These are phyloP conservation scores for Fusarium beomiforme DNA, from an alignment of 2,329 filamentous ascomycete genomes.

Conservation along the genomic window DNA sequence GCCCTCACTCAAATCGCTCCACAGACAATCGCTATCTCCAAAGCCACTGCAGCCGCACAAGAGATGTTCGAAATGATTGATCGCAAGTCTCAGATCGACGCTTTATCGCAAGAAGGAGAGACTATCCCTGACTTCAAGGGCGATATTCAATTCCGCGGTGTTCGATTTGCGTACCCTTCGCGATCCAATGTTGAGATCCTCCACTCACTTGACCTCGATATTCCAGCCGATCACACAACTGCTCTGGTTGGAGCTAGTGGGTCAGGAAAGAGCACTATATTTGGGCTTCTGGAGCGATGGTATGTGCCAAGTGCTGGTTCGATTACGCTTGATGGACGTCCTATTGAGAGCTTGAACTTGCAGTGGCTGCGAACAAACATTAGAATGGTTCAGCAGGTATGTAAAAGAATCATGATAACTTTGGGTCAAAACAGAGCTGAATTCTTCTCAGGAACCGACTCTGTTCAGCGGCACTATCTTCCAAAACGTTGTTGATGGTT, in stretches of 20 bases:
- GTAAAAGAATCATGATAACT: background rate
- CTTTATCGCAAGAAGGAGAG: constrained; percentile 51
- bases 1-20: constrained; percentile 59
- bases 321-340: constrained; percentile 56
- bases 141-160: constrained; percentile 58
- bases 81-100: constrained; percentile 55
- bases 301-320: constrained; percentile 61
- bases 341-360: constrained; percentile 56
- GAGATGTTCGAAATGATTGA: constrained; percentile 61
- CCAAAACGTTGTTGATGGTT: constrained; percentile 62
- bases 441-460: constrained; percentile 57
- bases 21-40: constrained; percentile 56
- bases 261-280: constrained; percentile 67
- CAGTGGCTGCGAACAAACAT: constrained; percentile 64
- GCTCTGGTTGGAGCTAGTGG: constrained; percentile 68
- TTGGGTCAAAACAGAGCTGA: background rate
- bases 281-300: constrained; percentile 68
- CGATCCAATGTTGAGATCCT: constrained; percentile 61
- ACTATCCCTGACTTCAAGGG: constrained; percentile 47
- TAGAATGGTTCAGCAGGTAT: constrained; percentile 59
- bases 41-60: constrained; percentile 57
- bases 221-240: constrained; percentile 59
- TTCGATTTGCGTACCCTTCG: constrained; percentile 67
- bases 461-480: constrained; percentile 63
- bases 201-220: constrained; percentile 52